Base-by-base conservation (phyloP, 2,329 filamentous ascomycete genomes). In the Talaromyces sp. region DNA sequence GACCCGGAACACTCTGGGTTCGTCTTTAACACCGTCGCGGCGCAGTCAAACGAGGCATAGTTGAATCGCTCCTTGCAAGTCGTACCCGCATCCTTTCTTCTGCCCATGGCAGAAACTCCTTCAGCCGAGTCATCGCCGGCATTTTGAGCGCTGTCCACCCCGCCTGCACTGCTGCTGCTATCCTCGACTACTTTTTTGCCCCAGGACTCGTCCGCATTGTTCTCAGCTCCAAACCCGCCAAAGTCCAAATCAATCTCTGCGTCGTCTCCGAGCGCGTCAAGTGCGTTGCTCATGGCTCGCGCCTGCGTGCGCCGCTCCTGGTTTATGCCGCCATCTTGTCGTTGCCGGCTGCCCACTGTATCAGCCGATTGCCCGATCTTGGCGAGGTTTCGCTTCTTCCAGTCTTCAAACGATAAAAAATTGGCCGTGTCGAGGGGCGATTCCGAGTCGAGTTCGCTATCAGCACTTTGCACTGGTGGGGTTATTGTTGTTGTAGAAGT, bases 1-100 rank as follows among this genome's bases (percentile, higher is more conserved):
- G 92, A 83, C 64, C 95, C 96, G 73, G 95, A 96, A 59, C 90
- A 89, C 64, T 93, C 88, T 3, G 85, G 81, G 70, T 96, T 96
- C 2, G 91, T 91, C 78, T 98, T 98, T 63, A 96, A 81, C 29
- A 98, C 86, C 0, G 91, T 97, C 13, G 95, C 95, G 11, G 95
- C 95, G 63, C 92, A 96, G 73, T 99, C 95, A 70, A 98, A 98
- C 0, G 93, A 98, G 7, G 95, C 92, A 76, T 96, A 99, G 58
- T 96, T 98, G 75, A 96, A 97, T 51, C 95, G 84, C 76, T 98
- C 95, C 75, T 98, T 98, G 82, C 93, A 97, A 0, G 95, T 99
- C 74, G 91, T 96, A 8, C 95, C 95, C 4, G 95, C 95, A 74
- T 98, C 93, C 74, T 96, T 97, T 71, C 89, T 92, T 41, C 91